Percentiles rank a stretch among this genome's conserved stretches.
These are phyloP conservation scores for Kernera saxatilis DNA, from an alignment of 345 rosid species.

Conservation along the genomic window DNA sequence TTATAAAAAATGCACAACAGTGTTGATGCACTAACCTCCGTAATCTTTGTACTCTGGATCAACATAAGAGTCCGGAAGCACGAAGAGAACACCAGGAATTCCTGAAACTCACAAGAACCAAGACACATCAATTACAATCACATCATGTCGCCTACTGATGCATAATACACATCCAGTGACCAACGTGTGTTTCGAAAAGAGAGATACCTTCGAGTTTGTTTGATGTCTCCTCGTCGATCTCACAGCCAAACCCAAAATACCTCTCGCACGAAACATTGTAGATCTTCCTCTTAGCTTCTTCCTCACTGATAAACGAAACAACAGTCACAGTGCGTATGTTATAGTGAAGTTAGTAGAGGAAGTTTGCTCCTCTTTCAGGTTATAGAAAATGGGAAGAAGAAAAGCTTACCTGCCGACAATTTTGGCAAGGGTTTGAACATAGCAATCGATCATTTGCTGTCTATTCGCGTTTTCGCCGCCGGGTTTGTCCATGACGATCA, in stretches of 20 bases:
- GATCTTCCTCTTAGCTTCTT: constrained; percentile 87
- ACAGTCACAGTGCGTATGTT: background rate
- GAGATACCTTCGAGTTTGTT: constrained; percentile 72
- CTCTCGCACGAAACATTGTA: constrained; percentile 94
- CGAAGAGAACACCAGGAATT: constrained; percentile 78
- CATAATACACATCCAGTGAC: background rate
- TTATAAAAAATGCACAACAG: background rate
- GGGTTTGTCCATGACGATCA: constrained; percentile 93
- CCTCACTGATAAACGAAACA: constrained; percentile 41
- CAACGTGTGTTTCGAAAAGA: background rate
- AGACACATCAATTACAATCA: constrained; percentile 3
- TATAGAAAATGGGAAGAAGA: background rate
- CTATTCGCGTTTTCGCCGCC: constrained; percentile 79
- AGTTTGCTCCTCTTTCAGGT: background rate
- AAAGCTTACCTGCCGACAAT: constrained; percentile 38
- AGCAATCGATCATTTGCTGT: constrained; percentile 92
- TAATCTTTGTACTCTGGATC: constrained; percentile 84
- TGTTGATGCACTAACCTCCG: constrained; percentile 54
- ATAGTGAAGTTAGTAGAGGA: background rate
- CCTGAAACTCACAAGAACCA: background rate
- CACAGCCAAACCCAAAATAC: constrained; percentile 92
- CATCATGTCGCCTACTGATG: background rate
- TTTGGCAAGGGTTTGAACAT: constrained; percentile 70
- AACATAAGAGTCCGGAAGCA: constrained; percentile 90
- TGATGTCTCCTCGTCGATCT: constrained; percentile 92